Conservation (phyloP, 495 filamentous ascomycete species). For the Lepidopterella palustris region DNA sequence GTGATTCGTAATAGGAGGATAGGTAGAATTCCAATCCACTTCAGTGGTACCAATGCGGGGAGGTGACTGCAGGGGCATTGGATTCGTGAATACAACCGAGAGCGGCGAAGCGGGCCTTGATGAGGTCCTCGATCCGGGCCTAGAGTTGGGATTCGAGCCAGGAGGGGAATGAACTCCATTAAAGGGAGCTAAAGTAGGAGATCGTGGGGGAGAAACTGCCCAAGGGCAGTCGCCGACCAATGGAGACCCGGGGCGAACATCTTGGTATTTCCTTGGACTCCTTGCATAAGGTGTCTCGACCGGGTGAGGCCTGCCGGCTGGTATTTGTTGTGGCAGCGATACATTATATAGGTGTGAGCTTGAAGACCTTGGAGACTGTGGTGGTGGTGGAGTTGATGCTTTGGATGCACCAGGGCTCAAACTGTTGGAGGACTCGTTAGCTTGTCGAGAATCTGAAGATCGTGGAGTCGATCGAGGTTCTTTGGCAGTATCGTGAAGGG, state of each 20-base stretch:
- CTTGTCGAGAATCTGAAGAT: neutral
- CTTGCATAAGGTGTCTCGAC: constrained; percentile 8
- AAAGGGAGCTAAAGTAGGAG: constrained; percentile 13
- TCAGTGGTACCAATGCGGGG: constrained; percentile 2
- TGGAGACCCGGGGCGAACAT: constrained; percentile 8
- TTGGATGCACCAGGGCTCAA: constrained; percentile 22
- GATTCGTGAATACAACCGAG: constrained; percentile 8
- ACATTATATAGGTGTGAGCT: constrained; percentile 12
- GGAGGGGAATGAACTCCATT: constrained; percentile 9
- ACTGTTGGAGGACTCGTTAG: neutral
- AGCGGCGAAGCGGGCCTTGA: constrained; percentile 11
- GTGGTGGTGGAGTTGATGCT: constrained; percentile 9
- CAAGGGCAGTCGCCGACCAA: constrained; percentile 6
- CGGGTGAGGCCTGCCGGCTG: neutral
- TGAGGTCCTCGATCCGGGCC: constrained; percentile 7
- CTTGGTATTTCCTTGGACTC: constrained; percentile 8
- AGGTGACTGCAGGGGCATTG: neutral
- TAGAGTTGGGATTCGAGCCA: constrained; percentile 17
- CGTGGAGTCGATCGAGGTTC: neutral
- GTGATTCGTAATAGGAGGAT: constrained; percentile 10
- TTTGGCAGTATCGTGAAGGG: neutral
- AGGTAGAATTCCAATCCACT: constrained; percentile 23
- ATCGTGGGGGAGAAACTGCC: constrained; percentile 17
- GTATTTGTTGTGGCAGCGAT: neutral
- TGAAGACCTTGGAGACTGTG: constrained; percentile 22